These are phyloP conservation scores for Tricholoma saponaceum DNA, from an alignment of 768 basidiomycete species.

Conservation along the genomic window DNA sequence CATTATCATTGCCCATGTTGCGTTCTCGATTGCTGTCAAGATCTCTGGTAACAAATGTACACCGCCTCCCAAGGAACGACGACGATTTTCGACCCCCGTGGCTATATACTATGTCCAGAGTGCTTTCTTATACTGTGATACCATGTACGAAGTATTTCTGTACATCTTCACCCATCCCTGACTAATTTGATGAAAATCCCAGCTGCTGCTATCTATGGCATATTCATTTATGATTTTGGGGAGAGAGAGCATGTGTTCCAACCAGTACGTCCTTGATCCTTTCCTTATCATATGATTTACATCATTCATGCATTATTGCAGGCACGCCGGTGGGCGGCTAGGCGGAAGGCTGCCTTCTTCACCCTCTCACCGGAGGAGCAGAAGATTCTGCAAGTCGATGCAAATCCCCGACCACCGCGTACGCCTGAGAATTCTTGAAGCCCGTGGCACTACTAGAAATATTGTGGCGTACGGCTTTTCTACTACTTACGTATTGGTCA, in stretches of 20 bases:
- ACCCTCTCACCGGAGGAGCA: slow-evolving; percentile 58
- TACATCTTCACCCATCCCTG: not conserved
- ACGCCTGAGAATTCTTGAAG: not conserved
- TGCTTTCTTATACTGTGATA: slow-evolving; percentile 51
- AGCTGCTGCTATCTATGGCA: slow-evolving; percentile 53
- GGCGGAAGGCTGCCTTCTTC: slow-evolving; percentile 48
- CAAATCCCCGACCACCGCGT: not conserved
- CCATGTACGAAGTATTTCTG: slow-evolving; percentile 37
- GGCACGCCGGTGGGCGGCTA: slow-evolving; percentile 56
- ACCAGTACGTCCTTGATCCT: slow-evolving; percentile 40
- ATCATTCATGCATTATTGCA: slow-evolving; percentile 16
- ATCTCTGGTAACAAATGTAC: slow-evolving; percentile 14
- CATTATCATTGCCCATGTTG: not conserved
- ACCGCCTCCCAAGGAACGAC: slow-evolving; percentile 8
- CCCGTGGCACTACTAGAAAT: not conserved
- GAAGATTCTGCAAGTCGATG: slow-evolving; percentile 23
- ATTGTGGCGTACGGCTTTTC: not conserved
- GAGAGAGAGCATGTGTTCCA: slow-evolving; percentile 70
- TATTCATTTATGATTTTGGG: slow-evolving; percentile 66
- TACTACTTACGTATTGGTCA: not conserved
- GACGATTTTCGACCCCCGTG: slow-evolving; percentile 57
- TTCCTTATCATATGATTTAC: not conserved
- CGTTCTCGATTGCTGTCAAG: slow-evolving; percentile 4
- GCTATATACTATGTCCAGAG: slow-evolving; percentile 49
- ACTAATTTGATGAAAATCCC: not conserved